Evolutionary conservation across 225 moss, liverwort and hornwort genomes (phyloP).

Genomic region (Marchantia polymorpha): DNA sequence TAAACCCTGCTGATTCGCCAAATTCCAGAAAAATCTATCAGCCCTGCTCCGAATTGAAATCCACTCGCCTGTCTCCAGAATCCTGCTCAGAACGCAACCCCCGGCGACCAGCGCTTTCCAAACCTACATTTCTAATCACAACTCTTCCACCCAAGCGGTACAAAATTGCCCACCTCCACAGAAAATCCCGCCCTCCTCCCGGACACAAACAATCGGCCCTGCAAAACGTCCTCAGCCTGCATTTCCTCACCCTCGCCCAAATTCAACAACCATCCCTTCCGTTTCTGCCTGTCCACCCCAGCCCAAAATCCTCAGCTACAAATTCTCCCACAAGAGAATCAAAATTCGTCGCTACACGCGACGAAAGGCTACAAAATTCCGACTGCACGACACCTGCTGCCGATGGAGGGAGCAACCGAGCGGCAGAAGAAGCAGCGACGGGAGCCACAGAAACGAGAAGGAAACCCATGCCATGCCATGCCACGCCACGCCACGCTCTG

Average conservation of each 20-base stretch:
- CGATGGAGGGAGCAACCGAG: background rate
- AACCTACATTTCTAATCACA: slow-evolving; percentile 14
- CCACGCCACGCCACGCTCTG: background rate
- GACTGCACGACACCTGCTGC: background rate
- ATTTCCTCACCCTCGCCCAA: no score
- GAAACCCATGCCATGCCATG: background rate
- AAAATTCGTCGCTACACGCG: background rate
- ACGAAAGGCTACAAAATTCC: background rate
- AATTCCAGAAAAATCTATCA: background rate
- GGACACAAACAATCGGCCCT: background rate
- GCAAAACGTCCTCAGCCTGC: no score
- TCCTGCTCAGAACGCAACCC: background rate
- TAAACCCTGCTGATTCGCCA: background rate
- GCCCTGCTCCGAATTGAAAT: background rate
- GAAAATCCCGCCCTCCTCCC: background rate
- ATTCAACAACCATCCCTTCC: background rate
- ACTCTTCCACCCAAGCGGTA: background rate
- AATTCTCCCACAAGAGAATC: background rate
- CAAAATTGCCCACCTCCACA: background rate
- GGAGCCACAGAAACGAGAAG: background rate
- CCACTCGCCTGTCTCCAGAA: background rate
- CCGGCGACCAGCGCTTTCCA: background rate
- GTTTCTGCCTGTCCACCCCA: background rate
- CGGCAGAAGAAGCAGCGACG: background rate
- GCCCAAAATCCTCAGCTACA: background rate